phyloP scores from a whole-genome alignment of 1,284 basidiomycete genomes.

The Fomitopsis pinicola region DNA sequence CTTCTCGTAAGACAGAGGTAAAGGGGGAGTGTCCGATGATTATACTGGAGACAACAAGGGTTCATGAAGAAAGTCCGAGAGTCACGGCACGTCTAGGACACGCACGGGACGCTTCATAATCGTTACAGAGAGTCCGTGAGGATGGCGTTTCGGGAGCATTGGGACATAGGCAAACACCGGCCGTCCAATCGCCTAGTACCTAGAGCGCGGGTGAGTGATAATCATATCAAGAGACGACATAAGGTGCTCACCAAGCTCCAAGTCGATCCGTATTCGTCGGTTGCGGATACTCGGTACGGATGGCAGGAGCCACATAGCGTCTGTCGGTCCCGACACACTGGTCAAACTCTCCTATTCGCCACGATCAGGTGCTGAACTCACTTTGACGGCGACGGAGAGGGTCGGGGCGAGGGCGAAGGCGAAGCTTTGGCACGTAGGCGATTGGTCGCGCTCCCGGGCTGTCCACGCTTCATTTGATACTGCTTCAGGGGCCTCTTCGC shows the following conservation, averaged over 20 bases:
- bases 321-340: not conserved
- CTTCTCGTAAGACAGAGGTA: not conserved
- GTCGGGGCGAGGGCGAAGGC: not conserved
- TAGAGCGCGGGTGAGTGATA: not conserved
- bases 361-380: not conserved
- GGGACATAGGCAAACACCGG: not conserved
- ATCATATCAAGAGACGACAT: no score
- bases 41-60: not conserved
- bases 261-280: not conserved
- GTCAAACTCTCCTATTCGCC: not conserved
- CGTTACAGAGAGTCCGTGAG: not conserved
- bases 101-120: not conserved
- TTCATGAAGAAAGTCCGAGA: not conserved
- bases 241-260: not conserved
- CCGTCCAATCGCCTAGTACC: not conserved
- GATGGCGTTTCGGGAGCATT: not conserved
- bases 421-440: not conserved
- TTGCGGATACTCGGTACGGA: not conserved
- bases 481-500: conserved; percentile 12
- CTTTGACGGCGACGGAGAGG: not conserved
- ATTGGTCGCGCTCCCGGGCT: not conserved
- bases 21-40: not conserved
- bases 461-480: not conserved
- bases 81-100: not conserved
- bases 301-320: not conserved